Evolutionary conservation across 1,139 yeast genomes (phyloP), one percentile per base, ranked within the genome.

Genomic region (Zhuliangozyma blackwelliae): DNA sequence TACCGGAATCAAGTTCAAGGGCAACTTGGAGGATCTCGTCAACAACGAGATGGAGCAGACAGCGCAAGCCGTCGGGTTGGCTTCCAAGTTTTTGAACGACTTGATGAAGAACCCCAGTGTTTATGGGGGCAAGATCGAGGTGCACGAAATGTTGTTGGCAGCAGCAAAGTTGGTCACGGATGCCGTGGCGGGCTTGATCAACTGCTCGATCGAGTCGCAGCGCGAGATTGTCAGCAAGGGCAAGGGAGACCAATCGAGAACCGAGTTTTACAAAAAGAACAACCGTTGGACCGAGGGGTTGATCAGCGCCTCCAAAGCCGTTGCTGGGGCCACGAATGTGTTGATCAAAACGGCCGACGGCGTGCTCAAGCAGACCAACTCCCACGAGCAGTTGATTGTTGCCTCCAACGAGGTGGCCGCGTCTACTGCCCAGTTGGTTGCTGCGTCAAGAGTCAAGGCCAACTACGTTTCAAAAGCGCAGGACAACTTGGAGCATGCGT

Each of bases 211-310:
- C 19, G 90, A 79, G 33, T 81, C 94, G 19, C 96, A 88, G 59
- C 67, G 76, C 40, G 96, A 88, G 59, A 87, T 88, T 55, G 95
- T 86, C 6, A 72, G 77, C 33, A 75, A 75, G 45, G 88, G 89
- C 28, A 72, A 72, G 46, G 94, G 94, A 5, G 59, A 77, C 1
- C 79, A 75, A 38, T 69, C 88, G 2, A 70, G 79, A 40, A 79
- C 88, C 4, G 88, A 86, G 29, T 89, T 83, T 55, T 89, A 89
- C 63, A 86, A 83, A 57, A 87, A 86, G 61, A 87, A 89, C 57
- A 88, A 82, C 56, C 74, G 95, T 52, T 88, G 97, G 97, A 87
- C 96, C 1, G 96, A 89, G 60, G 97, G 97, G 27, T 77, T 88
- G 39, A 81, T 89, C 29, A 85, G 95, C 45, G 96, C 96, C 10